Evolutionary conservation across 78 protist genomes (phyloP).

Genomic region (Protostelium mycophagum): DNA sequence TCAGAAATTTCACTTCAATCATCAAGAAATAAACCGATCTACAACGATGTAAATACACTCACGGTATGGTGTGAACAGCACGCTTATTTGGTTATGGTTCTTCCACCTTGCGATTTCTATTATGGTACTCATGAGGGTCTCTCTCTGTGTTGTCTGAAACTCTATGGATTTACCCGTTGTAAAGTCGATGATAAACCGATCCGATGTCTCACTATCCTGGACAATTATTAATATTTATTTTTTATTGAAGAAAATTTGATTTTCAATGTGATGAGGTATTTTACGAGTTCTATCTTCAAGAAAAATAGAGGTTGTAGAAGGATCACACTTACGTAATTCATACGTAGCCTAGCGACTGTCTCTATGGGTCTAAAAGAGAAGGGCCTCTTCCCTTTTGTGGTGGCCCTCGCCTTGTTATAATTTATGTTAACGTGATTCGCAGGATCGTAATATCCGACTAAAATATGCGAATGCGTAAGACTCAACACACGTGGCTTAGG

Average conservation of each 20-base stretch:
- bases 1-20: too few relatives aligned
- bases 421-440: not conserved
- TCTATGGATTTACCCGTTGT: not conserved
- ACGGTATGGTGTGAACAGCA: not conserved
- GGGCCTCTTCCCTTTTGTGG: not conserved
- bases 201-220: not conserved
- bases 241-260: too few relatives aligned
- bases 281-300: too few relatives aligned
- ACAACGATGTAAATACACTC: not conserved
- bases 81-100: not conserved
- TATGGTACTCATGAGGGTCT: not conserved
- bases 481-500: not conserved
- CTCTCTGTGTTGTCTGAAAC: not conserved
- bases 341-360: not conserved
- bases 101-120: not conserved
- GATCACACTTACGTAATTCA: not conserved
- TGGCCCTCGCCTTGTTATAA: not conserved
- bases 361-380: not conserved
- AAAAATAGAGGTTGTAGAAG: not conserved
- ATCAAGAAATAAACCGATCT: too few relatives aligned
- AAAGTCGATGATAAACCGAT: not conserved
- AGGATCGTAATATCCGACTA: not conserved
- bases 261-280: too few relatives aligned
- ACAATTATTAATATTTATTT: too few relatives aligned
- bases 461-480: not conserved